A percentile compares a stretch with the other conserved stretches of the same genome.
Conservation (phyloP, 1,139 yeast species). For the Hansenula anomala region DNA sequence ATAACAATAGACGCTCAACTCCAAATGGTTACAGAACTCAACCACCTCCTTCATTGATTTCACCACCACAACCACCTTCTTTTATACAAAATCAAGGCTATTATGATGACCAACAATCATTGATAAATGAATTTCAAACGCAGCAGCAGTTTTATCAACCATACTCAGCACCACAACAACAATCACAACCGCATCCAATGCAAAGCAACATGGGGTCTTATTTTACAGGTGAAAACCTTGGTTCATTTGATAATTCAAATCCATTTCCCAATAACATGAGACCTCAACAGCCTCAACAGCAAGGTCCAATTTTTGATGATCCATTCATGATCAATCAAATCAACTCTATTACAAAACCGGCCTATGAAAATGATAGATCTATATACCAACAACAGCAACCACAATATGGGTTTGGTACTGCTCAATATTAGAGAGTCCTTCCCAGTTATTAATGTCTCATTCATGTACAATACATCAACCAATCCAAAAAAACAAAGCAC, state of each 20-base stretch:
- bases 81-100: not conserved
- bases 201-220: not conserved
- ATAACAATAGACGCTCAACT: constrained; percentile 15
- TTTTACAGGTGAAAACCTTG: not conserved
- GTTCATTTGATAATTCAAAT: not conserved
- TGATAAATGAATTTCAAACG: not conserved
- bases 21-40: constrained; percentile 9
- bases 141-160: constrained; percentile 1
- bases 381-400: constrained; percentile 1
- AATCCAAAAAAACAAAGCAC: not conserved
- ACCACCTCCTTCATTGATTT: constrained; percentile 1
- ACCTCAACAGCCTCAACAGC: constrained; percentile 5
- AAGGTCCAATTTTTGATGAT: constrained; percentile 2
- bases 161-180: constrained; percentile 9
- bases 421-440: constrained; percentile 11
- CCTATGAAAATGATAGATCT: not conserved
- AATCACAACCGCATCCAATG: constrained; percentile 5
- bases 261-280: too few relatives aligned
- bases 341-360: not conserved
- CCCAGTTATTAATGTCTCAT: too few relatives aligned
- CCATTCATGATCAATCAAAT: not conserved
- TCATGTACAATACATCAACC: not conserved
- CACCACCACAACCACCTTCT: constrained; percentile 8
- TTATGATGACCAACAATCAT: constrained; percentile 2
- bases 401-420: constrained; percentile 16